Evolutionary conservation across 495 filamentous ascomycete genomes (phyloP).

Genomic region (Neurospora sp.): DNA sequence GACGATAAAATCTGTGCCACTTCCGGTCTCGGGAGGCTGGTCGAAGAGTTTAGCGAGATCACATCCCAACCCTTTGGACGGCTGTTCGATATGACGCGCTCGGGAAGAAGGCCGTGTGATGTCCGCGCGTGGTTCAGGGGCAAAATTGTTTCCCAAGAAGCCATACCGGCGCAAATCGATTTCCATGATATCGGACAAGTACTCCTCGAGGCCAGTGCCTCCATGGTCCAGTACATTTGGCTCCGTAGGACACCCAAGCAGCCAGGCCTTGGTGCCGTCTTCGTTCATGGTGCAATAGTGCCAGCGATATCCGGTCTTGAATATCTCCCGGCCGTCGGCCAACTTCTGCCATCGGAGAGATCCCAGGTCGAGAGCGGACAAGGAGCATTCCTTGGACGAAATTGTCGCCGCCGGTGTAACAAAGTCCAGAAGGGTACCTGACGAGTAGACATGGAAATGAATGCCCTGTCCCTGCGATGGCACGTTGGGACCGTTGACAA

Average conservation of each 20-base stretch:
- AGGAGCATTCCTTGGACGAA: constrained; percentile 69
- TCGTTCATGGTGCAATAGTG: constrained; percentile 94
- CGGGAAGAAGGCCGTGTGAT: constrained; percentile 39
- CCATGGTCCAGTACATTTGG: constrained; percentile 39
- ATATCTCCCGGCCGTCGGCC: constrained; percentile 87
- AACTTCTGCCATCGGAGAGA: constrained; percentile 86
- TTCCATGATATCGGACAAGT: constrained; percentile 84
- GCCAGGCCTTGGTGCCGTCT: constrained; percentile 88
- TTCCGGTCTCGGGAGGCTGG: constrained; percentile 62
- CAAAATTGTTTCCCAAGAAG: constrained; percentile 68
- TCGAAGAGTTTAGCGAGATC: constrained; percentile 84
- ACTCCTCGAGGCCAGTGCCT: constrained; percentile 59
- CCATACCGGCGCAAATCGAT: constrained; percentile 81
- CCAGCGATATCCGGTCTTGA: constrained; percentile 80
- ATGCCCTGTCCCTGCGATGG: constrained; percentile 80
- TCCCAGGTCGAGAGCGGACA: constrained; percentile 78
- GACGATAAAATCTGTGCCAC: constrained; percentile 75
- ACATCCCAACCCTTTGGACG: constrained; percentile 61
- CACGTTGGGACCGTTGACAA: constrained; percentile 77
- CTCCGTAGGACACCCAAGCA: constrained; percentile 83
- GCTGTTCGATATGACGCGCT: constrained; percentile 28
- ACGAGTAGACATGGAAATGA: constrained; percentile 92
- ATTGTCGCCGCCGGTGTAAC: constrained; percentile 86
- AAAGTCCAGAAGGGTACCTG: constrained; percentile 84
- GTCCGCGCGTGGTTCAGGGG: constrained; percentile 48